Evolutionary conservation across 2,329 filamentous ascomycete genomes (phyloP), one percentile per base, ranked within the genome.

Genomic region (Dactylellina sp.): DNA sequence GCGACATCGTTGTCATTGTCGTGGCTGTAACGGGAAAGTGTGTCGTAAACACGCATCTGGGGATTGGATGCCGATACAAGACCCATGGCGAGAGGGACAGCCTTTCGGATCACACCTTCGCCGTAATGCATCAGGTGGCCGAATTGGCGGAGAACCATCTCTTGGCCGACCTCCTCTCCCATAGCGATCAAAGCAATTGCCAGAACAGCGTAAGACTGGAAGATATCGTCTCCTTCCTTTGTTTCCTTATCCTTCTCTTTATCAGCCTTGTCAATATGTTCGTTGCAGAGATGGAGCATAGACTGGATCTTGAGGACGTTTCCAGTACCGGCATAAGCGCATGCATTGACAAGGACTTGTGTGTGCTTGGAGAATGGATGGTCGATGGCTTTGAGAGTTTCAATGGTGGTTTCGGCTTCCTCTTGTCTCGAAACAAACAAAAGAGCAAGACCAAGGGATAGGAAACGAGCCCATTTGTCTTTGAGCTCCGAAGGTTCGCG

Each of bases 1-100:
- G 95, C 95, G 50, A 99, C 95, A 79, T 99, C 95, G 75, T 94
- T 96, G 83, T 99, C 95, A 78, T 95, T 99, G 84, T 99, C 95
- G 86, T 99, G 95, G 76, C 91, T 96, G 86, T 99, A 99, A 80
- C 95, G 87, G 57, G 95, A 99, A 9, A 99, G 85, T 0, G 95
- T 99, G 81, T 99, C 95, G 84, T 99, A 99, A 52, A 99, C 91
- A 86, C 98, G 99, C 94, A 99, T 99, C 81, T 99, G 96, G 9
- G 95, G 95, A 84, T 99, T 99, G 83, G 93, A 97, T 11, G 96
- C 92, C 83, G 92, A 97, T 80, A 99, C 90, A 62, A 99, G 86
- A 79, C 93, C 96, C 92, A 99, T 96, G 24, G 95, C 95, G 62
- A 99, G 86, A 37, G 95, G 95, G 28, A 99, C 95, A 18, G 93